These are phyloP conservation scores for Uronychia setigera DNA, from an alignment of 73 alveolate genomes.

Conservation along the genomic window DNA sequence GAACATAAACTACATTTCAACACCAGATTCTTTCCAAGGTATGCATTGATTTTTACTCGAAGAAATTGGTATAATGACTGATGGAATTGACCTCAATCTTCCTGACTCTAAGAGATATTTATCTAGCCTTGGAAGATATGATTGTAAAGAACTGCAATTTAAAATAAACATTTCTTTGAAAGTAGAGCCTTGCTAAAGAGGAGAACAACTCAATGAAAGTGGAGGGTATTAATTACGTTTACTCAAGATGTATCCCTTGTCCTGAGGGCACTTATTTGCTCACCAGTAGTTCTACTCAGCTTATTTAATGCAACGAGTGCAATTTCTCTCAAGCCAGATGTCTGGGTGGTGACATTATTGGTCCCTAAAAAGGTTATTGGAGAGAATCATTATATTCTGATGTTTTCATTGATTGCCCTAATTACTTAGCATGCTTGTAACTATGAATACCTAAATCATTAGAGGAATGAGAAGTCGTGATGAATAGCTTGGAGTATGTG, in stretches of 20 bases:
- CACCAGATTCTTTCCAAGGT: background rate
- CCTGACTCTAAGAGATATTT: background rate
- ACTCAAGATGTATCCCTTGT: background rate
- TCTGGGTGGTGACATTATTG: background rate
- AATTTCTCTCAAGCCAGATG: no score
- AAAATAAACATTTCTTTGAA: background rate
- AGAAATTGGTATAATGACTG: background rate
- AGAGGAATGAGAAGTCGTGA: background rate
- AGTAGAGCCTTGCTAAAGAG: background rate
- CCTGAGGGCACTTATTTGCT: no score
- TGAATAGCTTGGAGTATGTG: constrained; percentile 17
- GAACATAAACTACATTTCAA: background rate
- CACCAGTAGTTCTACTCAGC: no score
- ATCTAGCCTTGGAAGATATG: background rate
- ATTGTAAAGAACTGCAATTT: background rate
- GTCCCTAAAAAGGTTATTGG: constrained; percentile 41
- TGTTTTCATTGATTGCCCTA: constrained; percentile 7
- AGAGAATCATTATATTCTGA: constrained; percentile 17
- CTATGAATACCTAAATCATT: background rate
- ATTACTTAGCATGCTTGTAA: constrained; percentile 29
- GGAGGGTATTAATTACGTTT: background rate
- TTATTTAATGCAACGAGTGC: no score
- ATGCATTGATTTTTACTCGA: background rate
- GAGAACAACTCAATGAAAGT: background rate
- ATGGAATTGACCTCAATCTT: background rate